Percentiles rank a stretch among this genome's conserved stretches.
These are phyloP conservation scores for Tulasnella sp. DNA, from an alignment of 768 basidiomycete genomes.

Conservation along the genomic window DNA sequence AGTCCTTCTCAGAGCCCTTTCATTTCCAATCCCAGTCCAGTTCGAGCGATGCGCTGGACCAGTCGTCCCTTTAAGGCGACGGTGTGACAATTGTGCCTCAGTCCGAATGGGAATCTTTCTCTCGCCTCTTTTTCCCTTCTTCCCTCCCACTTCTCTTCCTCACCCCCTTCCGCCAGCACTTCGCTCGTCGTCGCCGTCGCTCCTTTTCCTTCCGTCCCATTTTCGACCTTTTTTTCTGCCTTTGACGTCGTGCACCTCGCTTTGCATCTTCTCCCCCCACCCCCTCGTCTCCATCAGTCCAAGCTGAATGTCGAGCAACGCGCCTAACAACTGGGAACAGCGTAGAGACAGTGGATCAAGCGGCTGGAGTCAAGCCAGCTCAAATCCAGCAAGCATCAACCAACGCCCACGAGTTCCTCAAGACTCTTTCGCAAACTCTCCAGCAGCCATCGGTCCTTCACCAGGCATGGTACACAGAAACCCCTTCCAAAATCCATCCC, in stretches of 20 bases:
- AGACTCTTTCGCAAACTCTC: constrained; percentile 24
- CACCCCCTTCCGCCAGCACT: background rate
- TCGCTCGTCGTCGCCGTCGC: constrained; percentile 19
- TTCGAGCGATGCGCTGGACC: constrained; percentile 4
- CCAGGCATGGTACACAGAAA: constrained; percentile 30
- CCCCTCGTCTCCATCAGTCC: background rate
- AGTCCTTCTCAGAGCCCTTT: background rate
- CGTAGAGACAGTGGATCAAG: constrained; percentile 25
- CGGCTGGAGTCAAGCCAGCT: constrained; percentile 17
- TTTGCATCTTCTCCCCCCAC: background rate
- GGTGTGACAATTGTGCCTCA: constrained; percentile 7
- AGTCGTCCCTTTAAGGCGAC: background rate
- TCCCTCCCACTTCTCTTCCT: constrained; percentile 2
- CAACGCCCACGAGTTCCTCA: constrained; percentile 34
- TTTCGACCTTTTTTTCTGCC: background rate
- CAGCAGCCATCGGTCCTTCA: constrained; percentile 18
- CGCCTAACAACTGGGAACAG: constrained; percentile 26
- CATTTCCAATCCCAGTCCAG: background rate
- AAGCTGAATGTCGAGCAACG: background rate
- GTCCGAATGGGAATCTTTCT: constrained; percentile 4
- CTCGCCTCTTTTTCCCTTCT: background rate
- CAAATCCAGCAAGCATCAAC: constrained; percentile 33
- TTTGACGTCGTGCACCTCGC: constrained; percentile 9
- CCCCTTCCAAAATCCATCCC: constrained; percentile 31
- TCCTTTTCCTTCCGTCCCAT: background rate